Percentiles rank a stretch among this genome's conserved stretches.
These are phyloP conservation scores for Vitis hybrid DNA, from an alignment of 177 flowering plant species.

Conservation along the genomic window DNA sequence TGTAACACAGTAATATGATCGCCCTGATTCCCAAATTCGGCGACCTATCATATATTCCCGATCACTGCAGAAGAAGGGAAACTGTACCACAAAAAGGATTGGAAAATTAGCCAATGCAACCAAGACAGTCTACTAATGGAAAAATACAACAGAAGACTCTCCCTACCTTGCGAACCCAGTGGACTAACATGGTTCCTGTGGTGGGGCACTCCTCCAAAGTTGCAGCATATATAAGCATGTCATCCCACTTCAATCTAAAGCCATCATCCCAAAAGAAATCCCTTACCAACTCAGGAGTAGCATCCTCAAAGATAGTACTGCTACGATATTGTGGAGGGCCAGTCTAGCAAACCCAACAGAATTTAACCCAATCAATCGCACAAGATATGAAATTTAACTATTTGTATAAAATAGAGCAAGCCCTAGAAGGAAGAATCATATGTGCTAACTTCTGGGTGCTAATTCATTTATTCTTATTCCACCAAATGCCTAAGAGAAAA, in stretches of 20 bases:
- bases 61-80: constrained; percentile 55
- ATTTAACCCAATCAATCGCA: constrained; percentile 7
- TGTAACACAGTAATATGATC: constrained; percentile 82
- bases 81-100: constrained; percentile 27
- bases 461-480: neutral
- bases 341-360: constrained; percentile 34
- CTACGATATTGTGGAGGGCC: constrained; percentile 95
- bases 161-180: constrained; percentile 88
- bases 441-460: neutral
- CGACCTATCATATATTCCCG: constrained; percentile 49
- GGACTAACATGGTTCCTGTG: constrained; percentile 86
- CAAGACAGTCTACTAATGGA: constrained; percentile 1
- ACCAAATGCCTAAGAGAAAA: neutral
- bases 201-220: constrained; percentile 72
- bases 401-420: neutral
- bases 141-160: neutral
- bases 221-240: constrained; percentile 65
- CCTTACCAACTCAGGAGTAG: constrained; percentile 79
- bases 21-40: constrained; percentile 61
- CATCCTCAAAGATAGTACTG: constrained; percentile 83
- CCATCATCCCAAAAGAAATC: constrained; percentile 99
- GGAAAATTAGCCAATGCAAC: constrained; percentile 9
- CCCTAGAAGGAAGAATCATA: neutral
- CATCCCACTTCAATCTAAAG: constrained; percentile 81
- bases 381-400: neutral